These are phyloP conservation scores for Leucocoprinus birnbaumii DNA, from an alignment of 768 basidiomycete genomes.

Conservation along the genomic window DNA sequence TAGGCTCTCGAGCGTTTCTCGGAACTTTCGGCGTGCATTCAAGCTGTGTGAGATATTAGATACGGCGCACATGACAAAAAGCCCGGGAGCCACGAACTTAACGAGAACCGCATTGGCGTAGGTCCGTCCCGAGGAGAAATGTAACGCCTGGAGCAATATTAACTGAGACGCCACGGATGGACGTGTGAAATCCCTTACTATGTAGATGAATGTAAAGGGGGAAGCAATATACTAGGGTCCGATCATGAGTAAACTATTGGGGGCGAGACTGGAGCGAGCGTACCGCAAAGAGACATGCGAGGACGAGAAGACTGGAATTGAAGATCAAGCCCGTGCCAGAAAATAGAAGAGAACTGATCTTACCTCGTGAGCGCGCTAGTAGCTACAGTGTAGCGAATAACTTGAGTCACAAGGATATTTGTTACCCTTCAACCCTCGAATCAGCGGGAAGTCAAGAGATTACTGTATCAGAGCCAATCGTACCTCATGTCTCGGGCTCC, in stretches of 20 bases:
- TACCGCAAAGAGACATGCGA: slow-evolving; percentile 13
- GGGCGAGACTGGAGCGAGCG: not conserved
- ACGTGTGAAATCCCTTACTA: not conserved
- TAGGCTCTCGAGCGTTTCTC: slow-evolving; percentile 1
- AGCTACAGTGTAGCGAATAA: slow-evolving; percentile 15
- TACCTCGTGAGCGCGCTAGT: slow-evolving; percentile 16
- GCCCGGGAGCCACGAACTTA: too few species aligned
- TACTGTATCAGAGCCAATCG: not conserved
- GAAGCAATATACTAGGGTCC: not conserved
- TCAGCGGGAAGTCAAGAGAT: not conserved
- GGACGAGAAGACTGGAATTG: slow-evolving; percentile 10
- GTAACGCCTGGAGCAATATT: slow-evolving; percentile 10
- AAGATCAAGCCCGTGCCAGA: not conserved
- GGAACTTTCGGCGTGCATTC: slow-evolving; percentile 6
- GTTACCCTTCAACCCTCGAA: slow-evolving; percentile 2
- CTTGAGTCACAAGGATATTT: slow-evolving; percentile 2
- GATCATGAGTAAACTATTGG: not conserved
- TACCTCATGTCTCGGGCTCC: slow-evolving; percentile 3
- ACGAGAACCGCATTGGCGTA: slow-evolving; percentile 18
- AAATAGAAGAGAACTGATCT: not conserved
- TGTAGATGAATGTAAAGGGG: not conserved
- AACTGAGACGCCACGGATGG: not conserved
- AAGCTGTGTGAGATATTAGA: not conserved
- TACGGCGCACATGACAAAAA: too few species aligned
- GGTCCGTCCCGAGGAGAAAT: slow-evolving; percentile 18